Evolutionary conservation across 306 rosid genomes (phyloP).

Genomic region (Elaeagnus macrophylla): DNA sequence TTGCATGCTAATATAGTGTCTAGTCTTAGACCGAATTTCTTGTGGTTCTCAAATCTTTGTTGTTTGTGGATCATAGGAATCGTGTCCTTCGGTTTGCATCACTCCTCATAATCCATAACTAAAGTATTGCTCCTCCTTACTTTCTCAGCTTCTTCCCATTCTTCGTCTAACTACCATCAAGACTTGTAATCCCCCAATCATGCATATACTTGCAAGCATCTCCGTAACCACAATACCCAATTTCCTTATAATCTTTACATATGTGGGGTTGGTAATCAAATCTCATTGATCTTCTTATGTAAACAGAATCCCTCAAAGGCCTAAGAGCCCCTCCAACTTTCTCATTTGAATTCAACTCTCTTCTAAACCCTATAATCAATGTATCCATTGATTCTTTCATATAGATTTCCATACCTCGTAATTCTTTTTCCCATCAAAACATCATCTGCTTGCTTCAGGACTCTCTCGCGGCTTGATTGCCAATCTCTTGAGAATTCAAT

Average conservation of each 20-base stretch:
- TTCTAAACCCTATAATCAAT: slow-evolving; percentile 67
- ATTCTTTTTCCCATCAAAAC: slow-evolving; percentile 47
- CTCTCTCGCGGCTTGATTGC: slow-evolving; percentile 67
- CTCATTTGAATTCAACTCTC: slow-evolving; percentile 76
- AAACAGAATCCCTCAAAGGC: slow-evolving; percentile 83
- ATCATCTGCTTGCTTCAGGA: slow-evolving; percentile 56
- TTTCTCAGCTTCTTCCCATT: slow-evolving; percentile 90
- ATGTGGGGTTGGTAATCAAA: slow-evolving; percentile 93
- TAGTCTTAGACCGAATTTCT: no score
- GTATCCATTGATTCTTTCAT: slow-evolving; percentile 57
- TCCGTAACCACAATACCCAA: slow-evolving; percentile 80
- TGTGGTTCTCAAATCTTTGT: no score
- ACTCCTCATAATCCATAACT: slow-evolving; percentile 34
- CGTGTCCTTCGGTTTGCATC: no score
- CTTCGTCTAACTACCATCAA: slow-evolving; percentile 89
- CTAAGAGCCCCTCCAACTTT: slow-evolving; percentile 86
- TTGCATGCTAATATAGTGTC: no score
- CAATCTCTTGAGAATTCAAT: slow-evolving; percentile 69
- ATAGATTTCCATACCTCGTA: slow-evolving; percentile 39
- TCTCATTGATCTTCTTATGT: slow-evolving; percentile 69
- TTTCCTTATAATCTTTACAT: slow-evolving; percentile 84
- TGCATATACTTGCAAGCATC: slow-evolving; percentile 85
- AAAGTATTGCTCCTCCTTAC: slow-evolving; percentile 60
- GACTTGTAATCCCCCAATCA: slow-evolving; percentile 85
- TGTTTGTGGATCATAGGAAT: no score